Base-by-base conservation (phyloP, 2,329 filamentous ascomycete genomes). In the Neocatenulostroma microsporum region DNA sequence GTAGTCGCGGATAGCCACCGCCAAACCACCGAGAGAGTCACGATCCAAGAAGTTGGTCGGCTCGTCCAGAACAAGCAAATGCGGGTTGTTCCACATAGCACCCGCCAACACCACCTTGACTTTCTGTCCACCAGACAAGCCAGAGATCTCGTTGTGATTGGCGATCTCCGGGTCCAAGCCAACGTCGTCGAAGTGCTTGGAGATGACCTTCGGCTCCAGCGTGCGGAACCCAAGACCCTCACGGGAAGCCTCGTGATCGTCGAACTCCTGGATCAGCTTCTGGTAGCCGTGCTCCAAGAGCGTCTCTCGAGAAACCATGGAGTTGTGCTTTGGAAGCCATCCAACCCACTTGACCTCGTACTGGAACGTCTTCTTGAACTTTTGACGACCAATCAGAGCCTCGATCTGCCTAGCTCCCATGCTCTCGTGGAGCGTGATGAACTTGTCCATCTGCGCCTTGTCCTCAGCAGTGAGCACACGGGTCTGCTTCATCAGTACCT, bases 21-120 rank as follows among this genome's bases (percentile, higher is more conserved):
- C 88, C 37, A 98, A 76, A 63, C 89, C 91, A 57, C 91, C 93
- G 13, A 98, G 80, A 12, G 88, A 94, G 67, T 98, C 91, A 53
- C 91, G 87, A 60, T 98, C 91, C 71, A 98, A 79, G 76, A 95
- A 98, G 71, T 98, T 98, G 61, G 91, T 96, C 40, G 91, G 91
- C 68, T 98, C 89, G 74, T 98, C 91, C 15, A 98, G 81, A 32
- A 98, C 91, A 44, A 98, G 78, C 55, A 98, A 68, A 69, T 98
- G 91, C 1, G 91, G 91, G 71, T 96, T 96, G 70, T 96, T 95
- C 48, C 54, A 57, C 52, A 57, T 58, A 24, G 56, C 85, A 55
- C 85, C 85, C 3, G 86, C 91, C 51, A 98, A 79, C 46, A 98
- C 91, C 31, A 98, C 91, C 75, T 98, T 98, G 68, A 98, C 91